These are phyloP conservation scores for Colletotrichum sp. DNA, from an alignment of 2,329 filamentous ascomycete genomes.

Conservation along the genomic window DNA sequence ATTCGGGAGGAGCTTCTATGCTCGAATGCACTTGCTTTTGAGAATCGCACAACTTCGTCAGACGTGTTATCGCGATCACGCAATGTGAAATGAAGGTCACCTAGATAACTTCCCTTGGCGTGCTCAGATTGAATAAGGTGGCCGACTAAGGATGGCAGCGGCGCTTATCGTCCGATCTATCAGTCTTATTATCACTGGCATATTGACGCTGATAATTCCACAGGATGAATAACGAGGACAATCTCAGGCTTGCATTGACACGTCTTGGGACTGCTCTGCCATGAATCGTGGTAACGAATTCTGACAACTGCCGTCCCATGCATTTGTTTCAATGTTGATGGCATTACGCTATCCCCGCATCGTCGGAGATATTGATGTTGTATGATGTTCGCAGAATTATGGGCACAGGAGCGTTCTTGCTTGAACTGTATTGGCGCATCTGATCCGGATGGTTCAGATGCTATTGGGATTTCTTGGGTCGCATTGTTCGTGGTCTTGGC, in stretches of 20 bases:
- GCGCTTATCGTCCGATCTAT: fast-evolving
- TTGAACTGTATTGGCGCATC: not conserved
- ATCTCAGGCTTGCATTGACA: not conserved
- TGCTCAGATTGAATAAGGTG: not conserved
- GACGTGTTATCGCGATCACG: not conserved
- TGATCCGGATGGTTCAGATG: not conserved
- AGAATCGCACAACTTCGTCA: not conserved
- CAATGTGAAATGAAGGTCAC: not conserved
- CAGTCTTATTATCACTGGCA: not conserved
- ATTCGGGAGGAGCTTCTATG: not conserved
- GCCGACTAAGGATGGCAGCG: not conserved
- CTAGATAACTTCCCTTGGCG: not conserved
- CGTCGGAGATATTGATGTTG: not conserved
- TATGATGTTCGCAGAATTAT: not conserved
- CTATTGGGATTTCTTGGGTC: not conserved
- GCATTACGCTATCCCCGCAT: not conserved
- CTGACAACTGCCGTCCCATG: not conserved
- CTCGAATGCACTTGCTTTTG: not conserved
- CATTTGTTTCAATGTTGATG: not conserved
- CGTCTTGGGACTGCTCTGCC: not conserved
- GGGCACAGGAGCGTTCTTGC: not conserved
- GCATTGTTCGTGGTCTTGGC: not conserved
- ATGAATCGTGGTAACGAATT: not conserved
- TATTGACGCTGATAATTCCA: too few species aligned
- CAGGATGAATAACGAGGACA: not conserved